Base-by-base conservation (phyloP, 2,329 filamentous ascomycete genomes). In the Alternaria longipes region DNA sequence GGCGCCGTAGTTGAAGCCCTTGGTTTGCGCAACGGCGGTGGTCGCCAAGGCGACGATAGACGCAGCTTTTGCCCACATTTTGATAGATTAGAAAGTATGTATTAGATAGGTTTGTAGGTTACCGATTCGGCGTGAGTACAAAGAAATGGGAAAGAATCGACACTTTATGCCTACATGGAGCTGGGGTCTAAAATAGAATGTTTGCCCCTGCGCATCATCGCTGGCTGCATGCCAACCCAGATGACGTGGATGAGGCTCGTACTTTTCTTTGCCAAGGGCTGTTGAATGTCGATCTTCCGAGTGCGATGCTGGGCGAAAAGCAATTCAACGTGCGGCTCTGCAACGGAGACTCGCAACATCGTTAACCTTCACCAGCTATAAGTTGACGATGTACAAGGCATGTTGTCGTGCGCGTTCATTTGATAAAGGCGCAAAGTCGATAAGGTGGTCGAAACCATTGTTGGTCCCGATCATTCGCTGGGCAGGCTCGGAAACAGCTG, bases 1-100 rank as follows among this genome's bases (percentile, higher is more conserved):
- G 55, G 84, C 82, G 62, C 89, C 90, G 64, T 91, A 92, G 84
- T 92, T 92, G 86, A 92, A 92, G 68, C 91, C 91, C 34, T 74
- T 72, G 56, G 59, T 57, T 40, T 68, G 69, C 2, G 74, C 74
- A 11, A 66, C 52, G 60, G 75, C 75, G 12, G 65, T 64, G 8
- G 67, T 51, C 16, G 65, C 65, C 45, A 71, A 42, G 18, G 68
- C 67, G 34, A 71, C 24, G n/a, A 71, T 9, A 7, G 65, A 61
- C 14, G 63, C 59, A 42, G 57, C 32, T 32, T 62, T 62, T 3
- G 59, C 45, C 59, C 62, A 64, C 66, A 70, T 69, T 26, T n/a
- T 50, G 16, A 28, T 20, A 22, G 53, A 30, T 45, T 44, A 53
- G 51, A 30, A 16, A 28, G 20, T 24, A 16, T 3, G 0, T 42